Evolutionary conservation across 1,139 yeast species (phyloP).

Genomic region (Torulaspora pretoriensis): DNA sequence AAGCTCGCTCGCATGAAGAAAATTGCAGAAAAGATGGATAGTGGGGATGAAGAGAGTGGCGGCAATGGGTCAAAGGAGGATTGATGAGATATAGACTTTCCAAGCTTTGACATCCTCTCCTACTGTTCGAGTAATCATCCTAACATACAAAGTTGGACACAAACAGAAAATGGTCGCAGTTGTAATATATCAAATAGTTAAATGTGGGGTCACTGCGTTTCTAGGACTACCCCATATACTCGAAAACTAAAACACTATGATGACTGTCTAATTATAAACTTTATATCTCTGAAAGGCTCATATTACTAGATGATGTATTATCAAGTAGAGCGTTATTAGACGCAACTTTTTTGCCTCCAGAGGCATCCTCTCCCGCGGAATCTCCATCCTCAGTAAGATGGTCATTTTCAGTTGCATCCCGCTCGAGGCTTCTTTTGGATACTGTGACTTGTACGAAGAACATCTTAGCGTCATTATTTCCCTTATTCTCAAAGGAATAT

Average conservation of each 20-base stretch:
- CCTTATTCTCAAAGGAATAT: constrained; percentile 60
- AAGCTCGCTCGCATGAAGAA: constrained; percentile 82
- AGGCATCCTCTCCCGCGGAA: neutral
- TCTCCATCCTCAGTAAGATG: constrained; percentile 1
- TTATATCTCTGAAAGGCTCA: constrained; percentile 17
- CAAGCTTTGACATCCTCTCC: neutral
- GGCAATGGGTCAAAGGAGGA: constrained; percentile 9
- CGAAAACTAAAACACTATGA: neutral
- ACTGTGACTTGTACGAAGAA: constrained; percentile 72
- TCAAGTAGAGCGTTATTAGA: neutral
- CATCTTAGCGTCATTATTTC: constrained; percentile 53
- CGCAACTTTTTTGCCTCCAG: neutral
- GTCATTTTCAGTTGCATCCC: constrained; percentile 24
- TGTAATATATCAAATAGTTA: constrained; percentile 4
- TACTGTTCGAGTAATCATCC: neutral
- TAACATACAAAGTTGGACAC: neutral
- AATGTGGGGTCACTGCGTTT: neutral
- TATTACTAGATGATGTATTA: constrained; percentile 11
- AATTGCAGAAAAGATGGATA: constrained; percentile 47
- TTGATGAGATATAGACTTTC: neutral
- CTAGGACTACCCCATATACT: neutral
- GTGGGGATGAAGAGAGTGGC: constrained; percentile 32
- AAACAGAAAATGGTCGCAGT: neutral
- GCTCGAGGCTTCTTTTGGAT: constrained; percentile 18
- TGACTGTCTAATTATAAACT: neutral